These are phyloP conservation scores for Scopulariopsis brevicaulis DNA, from an alignment of 2,329 filamentous ascomycete species.

Conservation along the genomic window DNA sequence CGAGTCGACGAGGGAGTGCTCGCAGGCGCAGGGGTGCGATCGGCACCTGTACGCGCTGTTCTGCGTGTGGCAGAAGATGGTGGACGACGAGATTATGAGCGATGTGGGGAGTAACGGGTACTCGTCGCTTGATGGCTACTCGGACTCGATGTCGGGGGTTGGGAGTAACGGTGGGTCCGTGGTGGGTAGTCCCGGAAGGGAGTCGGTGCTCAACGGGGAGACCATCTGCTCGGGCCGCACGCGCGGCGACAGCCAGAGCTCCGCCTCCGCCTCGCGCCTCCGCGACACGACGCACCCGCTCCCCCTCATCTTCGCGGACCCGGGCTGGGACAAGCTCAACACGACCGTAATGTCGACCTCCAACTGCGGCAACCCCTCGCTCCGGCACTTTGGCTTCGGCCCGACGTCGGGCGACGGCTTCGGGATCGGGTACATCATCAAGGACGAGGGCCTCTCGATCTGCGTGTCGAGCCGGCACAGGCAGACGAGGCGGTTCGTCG, in stretches of 20 bases:
- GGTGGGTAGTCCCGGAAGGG: slow-evolving; percentile 34
- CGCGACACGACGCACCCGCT: slow-evolving; percentile 34
- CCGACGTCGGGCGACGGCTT: slow-evolving; percentile 91
- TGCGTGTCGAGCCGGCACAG: slow-evolving; percentile 90
- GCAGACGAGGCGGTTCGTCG: slow-evolving; percentile 83
- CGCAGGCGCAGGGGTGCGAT: slow-evolving; percentile 84
- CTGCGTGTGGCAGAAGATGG: slow-evolving; percentile 83
- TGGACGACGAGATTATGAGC: slow-evolving; percentile 60
- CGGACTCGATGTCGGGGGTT: slow-evolving; percentile 19
- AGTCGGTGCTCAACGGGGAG: slow-evolving; percentile 10
- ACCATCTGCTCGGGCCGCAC: slow-evolving; percentile 8
- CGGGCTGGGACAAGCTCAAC: slow-evolving; percentile 91
- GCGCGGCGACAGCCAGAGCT: slow-evolving; percentile 43
- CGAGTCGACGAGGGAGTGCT: slow-evolving; percentile 68
- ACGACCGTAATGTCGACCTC: slow-evolving; percentile 90
- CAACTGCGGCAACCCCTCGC: slow-evolving; percentile 94
- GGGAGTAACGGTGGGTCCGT: slow-evolving; percentile 5
- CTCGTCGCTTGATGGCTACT: slow-evolving; percentile 46
- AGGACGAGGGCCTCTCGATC: slow-evolving; percentile 66
- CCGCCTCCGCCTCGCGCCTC: slow-evolving; percentile 25
- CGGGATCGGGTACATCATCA: slow-evolving; percentile 98
- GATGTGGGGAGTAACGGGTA: slow-evolving; percentile 48
- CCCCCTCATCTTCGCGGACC: slow-evolving; percentile 75
- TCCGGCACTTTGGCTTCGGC: slow-evolving; percentile 93
- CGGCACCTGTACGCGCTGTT: slow-evolving; percentile 89